Conservation (phyloP, 129 eudicot genomes). For the Flaveria linearis region DNA sequence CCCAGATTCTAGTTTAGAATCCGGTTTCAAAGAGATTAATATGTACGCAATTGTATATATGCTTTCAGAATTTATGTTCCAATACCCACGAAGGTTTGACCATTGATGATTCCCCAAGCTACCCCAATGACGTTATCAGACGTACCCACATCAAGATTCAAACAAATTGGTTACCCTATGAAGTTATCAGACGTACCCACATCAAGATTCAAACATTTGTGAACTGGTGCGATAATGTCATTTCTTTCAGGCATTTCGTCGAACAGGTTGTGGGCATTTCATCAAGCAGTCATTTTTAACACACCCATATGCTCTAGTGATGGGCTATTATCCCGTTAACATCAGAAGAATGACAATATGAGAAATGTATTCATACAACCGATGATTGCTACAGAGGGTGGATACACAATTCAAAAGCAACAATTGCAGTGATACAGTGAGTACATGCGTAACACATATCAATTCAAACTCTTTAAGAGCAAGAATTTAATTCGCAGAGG, state of each 20-base stretch:
- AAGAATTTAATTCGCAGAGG: too few species aligned
- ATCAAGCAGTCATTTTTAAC: background rate
- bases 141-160: background rate
- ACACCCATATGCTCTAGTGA: background rate
- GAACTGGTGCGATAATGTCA: background rate
- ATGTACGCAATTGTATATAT: too few species aligned
- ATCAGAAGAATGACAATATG: background rate
- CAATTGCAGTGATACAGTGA: too few species aligned
- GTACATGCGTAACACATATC: too few species aligned
- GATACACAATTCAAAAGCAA: too few species aligned
- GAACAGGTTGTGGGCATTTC: background rate
- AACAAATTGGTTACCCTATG: background rate
- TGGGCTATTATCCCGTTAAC: background rate
- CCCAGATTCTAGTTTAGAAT: background rate
- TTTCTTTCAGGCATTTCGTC: conserved; percentile 7
- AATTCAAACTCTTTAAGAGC: too few species aligned
- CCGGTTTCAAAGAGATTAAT: background rate
- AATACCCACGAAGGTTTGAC: too few species aligned
- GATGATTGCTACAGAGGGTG: background rate
- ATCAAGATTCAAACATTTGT: background rate
- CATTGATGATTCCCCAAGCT: too few species aligned
- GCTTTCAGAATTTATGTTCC: background rate
- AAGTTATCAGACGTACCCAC: background rate
- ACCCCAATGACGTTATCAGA: background rate
- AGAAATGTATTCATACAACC: background rate